These are phyloP conservation scores for Botrytis porri DNA, from an alignment of 2,329 filamentous ascomycete genomes.

Conservation along the genomic window DNA sequence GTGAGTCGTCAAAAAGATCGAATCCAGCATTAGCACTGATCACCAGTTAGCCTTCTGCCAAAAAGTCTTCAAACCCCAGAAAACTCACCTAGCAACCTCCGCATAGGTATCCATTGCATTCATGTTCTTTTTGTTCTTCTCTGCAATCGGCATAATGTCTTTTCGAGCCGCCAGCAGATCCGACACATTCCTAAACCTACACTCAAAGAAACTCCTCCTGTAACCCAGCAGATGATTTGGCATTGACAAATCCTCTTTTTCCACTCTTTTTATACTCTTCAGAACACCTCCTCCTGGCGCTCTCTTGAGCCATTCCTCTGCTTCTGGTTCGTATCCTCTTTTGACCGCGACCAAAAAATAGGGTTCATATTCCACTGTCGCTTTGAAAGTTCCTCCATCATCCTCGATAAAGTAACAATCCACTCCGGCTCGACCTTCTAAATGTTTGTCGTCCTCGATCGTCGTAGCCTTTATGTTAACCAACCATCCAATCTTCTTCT, in stretches of 20 bases:
- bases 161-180: slow-evolving; percentile 83
- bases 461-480: slow-evolving; percentile 91
- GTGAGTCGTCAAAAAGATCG: slow-evolving; percentile 89
- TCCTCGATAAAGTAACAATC: slow-evolving; percentile 98
- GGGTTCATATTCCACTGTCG: slow-evolving; percentile 91
- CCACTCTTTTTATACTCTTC: slow-evolving; percentile 71
- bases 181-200: slow-evolving; percentile 82
- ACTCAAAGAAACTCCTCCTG: slow-evolving; percentile 79
- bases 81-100: slow-evolving; percentile 79
- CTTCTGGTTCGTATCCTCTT: slow-evolving; percentile 83
- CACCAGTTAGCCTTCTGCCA: slow-evolving; percentile 18
- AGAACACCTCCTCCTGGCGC: slow-evolving; percentile 76
- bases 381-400: slow-evolving; percentile 83
- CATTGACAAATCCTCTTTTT: slow-evolving; percentile 92
- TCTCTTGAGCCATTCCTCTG: slow-evolving; percentile 90
- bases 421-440: slow-evolving; percentile 81
- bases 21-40: slow-evolving; percentile 73
- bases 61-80: neutral
- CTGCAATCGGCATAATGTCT: slow-evolving; percentile 83
- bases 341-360: slow-evolving; percentile 93
- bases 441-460: slow-evolving; percentile 77
- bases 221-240: slow-evolving; percentile 95
- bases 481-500: slow-evolving; percentile 81
- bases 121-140: slow-evolving; percentile 95
- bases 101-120: slow-evolving; percentile 98